Evolutionary conservation across 2,329 filamentous ascomycete genomes (phyloP), one percentile per base, ranked within the genome.

Genomic region (Colletotrichum lupini): DNA sequence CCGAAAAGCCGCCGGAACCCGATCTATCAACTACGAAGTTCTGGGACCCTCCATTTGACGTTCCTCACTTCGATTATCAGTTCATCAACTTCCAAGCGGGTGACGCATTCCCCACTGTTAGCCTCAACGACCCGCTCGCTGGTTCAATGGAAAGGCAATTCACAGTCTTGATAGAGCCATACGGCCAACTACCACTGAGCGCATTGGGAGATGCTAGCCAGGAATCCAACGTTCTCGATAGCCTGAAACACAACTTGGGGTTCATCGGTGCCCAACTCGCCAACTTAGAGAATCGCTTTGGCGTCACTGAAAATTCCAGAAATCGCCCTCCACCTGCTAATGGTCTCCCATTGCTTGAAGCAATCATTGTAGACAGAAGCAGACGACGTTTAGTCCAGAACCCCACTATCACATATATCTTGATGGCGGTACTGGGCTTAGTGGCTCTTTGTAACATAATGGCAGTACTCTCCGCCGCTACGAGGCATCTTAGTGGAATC

Each of bases 251-350:
- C 2, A 65, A 66, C 12, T 14, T 58, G 4, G 53, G 52, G 1
- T 65, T 70, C 24, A 28, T 61, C 4, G 58, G 52, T 1, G 67
- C 67, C 11, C 67, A 70, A 42, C 60, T 66, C 11, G 35, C 14
- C 22, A 70, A 66, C 22, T 8, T 70, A 14, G 61, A 70, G n/a
- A 59, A 66, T n/a, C 67, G 67, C 5, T 9, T 59, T 7, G 19
- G 3, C 1, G 37, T 61, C 9, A 56, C 26, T 14, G 12, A 67
- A 4, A 24, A 24, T 19, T 71, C 68, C 3, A n/a, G 24, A 4
- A 32, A 56, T 24, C 46, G 53, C 2, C 42, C 46, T 8, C 64
- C 57, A 7, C 63, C 68, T 14, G 35, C 35, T 9, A 62, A 16
- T 5, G 68, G 55, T 1, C 4, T 67, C 14, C 32, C 68, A 5